Percentiles rank a stretch among this genome's conserved stretches.
phyloP scores from a whole-genome alignment of 2,329 filamentous ascomycete species.

The Alternaria alternata region DNA sequence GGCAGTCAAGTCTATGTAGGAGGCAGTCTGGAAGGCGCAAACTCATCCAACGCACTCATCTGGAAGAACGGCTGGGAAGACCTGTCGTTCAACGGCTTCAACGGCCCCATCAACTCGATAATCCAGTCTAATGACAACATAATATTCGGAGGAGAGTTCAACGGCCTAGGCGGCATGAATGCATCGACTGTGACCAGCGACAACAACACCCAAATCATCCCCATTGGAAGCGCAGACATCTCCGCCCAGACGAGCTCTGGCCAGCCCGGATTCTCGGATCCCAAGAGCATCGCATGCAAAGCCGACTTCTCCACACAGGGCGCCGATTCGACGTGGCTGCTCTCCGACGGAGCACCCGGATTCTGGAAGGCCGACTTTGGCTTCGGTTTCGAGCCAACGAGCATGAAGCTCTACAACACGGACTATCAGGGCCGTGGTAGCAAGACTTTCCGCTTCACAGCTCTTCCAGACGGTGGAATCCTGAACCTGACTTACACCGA shows the following conservation, averaged over 20 bases:
- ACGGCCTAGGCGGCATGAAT: constrained; percentile 81
- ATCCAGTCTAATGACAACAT: constrained; percentile 83
- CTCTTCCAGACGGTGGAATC: constrained; percentile 86
- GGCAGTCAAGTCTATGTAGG: constrained; percentile 88
- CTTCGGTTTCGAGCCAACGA: constrained; percentile 87
- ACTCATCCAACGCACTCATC: constrained; percentile 88
- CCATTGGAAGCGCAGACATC: constrained; percentile 80
- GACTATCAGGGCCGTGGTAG: constrained; percentile 84
- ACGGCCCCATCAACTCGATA: constrained; percentile 89
- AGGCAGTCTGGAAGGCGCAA: constrained; percentile 79
- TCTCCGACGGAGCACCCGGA: constrained; percentile 77
- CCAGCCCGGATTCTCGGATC: constrained; percentile 73
- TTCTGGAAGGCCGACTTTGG: constrained; percentile 84
- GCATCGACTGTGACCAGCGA: constrained; percentile 68
- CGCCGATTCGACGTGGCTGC: constrained; percentile 81
- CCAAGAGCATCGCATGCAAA: constrained; percentile 84
- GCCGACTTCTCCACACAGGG: constrained; percentile 68
- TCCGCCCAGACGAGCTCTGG: constrained; percentile 70
- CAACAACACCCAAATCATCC: constrained; percentile 80
- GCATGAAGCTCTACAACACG: constrained; percentile 88
- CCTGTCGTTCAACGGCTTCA: constrained; percentile 91
- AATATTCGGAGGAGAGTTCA: constrained; percentile 90
- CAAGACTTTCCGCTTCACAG: constrained; percentile 85
- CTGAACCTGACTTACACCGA: constrained; percentile 96
- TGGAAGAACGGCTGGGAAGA: constrained; percentile 79